phyloP scores from a whole-genome alignment of 164 flowering plant species.

The Aristolochia fimbriata region DNA sequence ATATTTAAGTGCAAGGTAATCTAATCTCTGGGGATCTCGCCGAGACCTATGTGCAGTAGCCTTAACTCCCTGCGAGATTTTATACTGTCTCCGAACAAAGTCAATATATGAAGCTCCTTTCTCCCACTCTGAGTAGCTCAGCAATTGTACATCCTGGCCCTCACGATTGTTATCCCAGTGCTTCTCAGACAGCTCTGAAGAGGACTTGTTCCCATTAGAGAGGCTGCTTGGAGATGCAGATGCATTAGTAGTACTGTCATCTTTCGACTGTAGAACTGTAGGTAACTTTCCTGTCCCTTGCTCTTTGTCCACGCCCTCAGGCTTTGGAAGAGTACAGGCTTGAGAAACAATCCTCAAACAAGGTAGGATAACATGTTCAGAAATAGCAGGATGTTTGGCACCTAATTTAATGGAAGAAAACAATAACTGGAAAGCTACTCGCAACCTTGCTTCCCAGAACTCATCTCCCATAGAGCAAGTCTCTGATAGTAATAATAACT shows the following conservation, averaged over 20 bases:
- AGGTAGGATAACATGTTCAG: slow-evolving; percentile 95
- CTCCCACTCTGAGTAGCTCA: slow-evolving; percentile 98
- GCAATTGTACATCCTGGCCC: slow-evolving; percentile 71
- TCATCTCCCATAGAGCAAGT: slow-evolving; percentile 90
- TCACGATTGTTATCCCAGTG: slow-evolving; percentile 64
- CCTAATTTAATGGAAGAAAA: slow-evolving; percentile 90
- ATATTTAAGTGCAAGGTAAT: slow-evolving; percentile 82
- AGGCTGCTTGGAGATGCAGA: slow-evolving; percentile 32
- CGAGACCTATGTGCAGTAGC: slow-evolving; percentile 53
- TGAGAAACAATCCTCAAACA: slow-evolving; percentile 85
- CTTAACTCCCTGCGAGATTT: slow-evolving; percentile 66
- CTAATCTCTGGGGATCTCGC: slow-evolving; percentile 44
- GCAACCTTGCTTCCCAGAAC: slow-evolving; percentile 95
- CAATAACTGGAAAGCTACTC: slow-evolving; percentile 83
- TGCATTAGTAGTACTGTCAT: slow-evolving; percentile 33
- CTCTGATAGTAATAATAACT: slow-evolving; percentile 86
- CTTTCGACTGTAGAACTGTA: slow-evolving; percentile 30
- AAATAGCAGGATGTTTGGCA: slow-evolving; percentile 91
- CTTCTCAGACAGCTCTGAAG: slow-evolving; percentile 45
- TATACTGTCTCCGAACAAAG: slow-evolving; percentile 95
- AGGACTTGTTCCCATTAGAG: slow-evolving; percentile 36
- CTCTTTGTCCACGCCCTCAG: slow-evolving; percentile 69
- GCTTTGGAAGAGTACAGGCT: slow-evolving; percentile 97
- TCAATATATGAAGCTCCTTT: slow-evolving; percentile 96
- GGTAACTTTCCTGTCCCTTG: slow-evolving; percentile 40